phyloP scores from a whole-genome alignment of 345 rosid species.

The Eucalyptus guilfoylei region DNA sequence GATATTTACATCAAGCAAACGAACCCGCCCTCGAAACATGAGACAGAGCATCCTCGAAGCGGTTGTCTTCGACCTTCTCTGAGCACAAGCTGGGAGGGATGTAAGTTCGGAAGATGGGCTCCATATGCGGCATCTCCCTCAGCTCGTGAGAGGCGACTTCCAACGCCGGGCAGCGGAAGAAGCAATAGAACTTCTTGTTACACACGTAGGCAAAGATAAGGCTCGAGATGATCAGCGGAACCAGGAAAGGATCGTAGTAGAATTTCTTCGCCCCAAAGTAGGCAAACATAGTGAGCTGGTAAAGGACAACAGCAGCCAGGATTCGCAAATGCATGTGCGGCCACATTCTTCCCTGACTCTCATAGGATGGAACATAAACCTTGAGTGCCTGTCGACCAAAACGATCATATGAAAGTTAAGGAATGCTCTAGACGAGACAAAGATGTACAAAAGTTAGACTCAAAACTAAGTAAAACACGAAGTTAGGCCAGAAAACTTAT shows the following conservation, averaged over 20 bases:
- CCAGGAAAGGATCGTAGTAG: constrained; percentile 8
- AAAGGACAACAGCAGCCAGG: constrained; percentile 51
- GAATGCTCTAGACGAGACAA: background rate
- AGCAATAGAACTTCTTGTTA: constrained; percentile 50
- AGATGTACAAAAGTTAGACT: background rate
- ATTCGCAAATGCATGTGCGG: constrained; percentile 66
- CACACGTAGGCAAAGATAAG: constrained; percentile 52
- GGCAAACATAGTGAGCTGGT: constrained; percentile 66
- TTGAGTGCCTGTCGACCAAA: constrained; percentile 50
- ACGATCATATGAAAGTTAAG: background rate
- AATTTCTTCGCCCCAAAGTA: constrained; percentile 51
- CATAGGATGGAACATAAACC: constrained; percentile 75
- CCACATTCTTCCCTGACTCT: constrained; percentile 94
- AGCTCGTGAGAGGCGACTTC: constrained; percentile 50
- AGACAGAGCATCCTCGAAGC: constrained; percentile 49
- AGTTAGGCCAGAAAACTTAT: no score
- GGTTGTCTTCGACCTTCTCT: constrained; percentile 53
- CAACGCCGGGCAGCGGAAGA: constrained; percentile 47
- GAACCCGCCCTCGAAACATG: constrained; percentile 20
- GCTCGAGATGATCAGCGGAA: constrained; percentile 36
- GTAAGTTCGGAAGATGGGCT: constrained; percentile 37
- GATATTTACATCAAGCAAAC: constrained; percentile 3
- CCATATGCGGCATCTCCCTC: constrained; percentile 56
- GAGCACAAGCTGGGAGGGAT: constrained; percentile 49
- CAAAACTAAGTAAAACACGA: background rate